These are phyloP conservation scores for Malus hybrid DNA, from an alignment of 331 rosid species.

Conservation along the genomic window DNA sequence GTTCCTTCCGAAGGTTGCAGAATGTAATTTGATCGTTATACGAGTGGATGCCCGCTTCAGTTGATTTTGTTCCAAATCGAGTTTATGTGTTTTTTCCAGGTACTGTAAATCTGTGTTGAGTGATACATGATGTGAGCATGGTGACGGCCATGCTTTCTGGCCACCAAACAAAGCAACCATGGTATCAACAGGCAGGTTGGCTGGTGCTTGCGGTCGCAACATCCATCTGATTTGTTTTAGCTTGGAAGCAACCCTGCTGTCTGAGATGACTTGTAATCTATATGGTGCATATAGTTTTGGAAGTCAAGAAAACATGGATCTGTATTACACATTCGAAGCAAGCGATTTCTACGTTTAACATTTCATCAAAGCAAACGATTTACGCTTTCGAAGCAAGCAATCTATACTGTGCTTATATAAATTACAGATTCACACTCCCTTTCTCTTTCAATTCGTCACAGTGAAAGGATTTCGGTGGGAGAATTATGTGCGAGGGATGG, in stretches of 20 bases:
- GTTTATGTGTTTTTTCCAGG: background rate
- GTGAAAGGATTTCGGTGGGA: background rate
- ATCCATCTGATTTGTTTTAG: background rate
- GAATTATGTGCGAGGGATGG: too few species aligned
- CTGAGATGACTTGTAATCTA: background rate
- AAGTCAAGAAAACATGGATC: background rate
- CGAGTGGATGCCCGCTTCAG: background rate
- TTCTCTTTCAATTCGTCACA: background rate
- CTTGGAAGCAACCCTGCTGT: background rate
- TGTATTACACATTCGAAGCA: background rate
- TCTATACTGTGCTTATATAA: too few species aligned
- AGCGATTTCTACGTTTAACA: background rate
- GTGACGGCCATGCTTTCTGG: background rate
- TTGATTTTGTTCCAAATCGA: background rate
- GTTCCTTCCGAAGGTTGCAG: background rate
- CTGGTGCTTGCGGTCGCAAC: background rate
- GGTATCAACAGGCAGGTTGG: background rate
- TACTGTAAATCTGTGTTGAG: background rate
- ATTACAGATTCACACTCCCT: background rate
- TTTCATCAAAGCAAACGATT: background rate
- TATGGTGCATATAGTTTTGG: background rate
- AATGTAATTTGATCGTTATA: background rate
- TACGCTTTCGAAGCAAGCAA: too few species aligned
- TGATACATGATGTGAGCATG: background rate
- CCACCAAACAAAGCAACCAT: background rate